Base-by-base conservation (phyloP, 2,329 filamentous ascomycete genomes). In the Cladorrhinum sp. region DNA sequence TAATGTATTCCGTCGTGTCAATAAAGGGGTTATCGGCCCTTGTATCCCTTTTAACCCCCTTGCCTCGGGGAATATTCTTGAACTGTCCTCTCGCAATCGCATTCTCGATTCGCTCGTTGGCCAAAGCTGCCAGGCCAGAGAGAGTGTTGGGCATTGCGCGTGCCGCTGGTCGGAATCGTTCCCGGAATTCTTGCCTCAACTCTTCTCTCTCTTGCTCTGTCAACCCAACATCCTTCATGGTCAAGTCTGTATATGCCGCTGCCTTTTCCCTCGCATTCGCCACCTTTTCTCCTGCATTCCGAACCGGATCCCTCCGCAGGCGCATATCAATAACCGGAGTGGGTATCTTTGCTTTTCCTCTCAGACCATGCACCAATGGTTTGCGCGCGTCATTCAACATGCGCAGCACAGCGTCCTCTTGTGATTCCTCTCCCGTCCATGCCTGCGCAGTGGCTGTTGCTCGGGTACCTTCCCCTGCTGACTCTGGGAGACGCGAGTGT, bases 1-100 rank as follows among this genome's bases (percentile, higher is more conserved):
- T 89, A 68, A 98, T 91, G 73, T 97, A 97, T 75, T 98, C 93
- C 0, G 95, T 98, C 0, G 93, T 98, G 71, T 98, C 92, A 60
- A 98, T 85, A 70, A 96, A 98, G 0, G 95, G 92, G 67, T 89
- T 96, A 67, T 88, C 89, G 1, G 91, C 90, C 65, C 91, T 87
- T 55, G 90, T 79, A 67, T 98, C 93, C n/a, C 89, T 79, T 72
- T 93, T 85, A n/a, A 93, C 81, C 5, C 86, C 87, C 67, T 89
- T 89, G 0, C 93, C 93, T 2, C 93, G 83, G 7, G 86, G 87
- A 12, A 99, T 89, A 67, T 96, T 63, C 63, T 82, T 81, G 76
- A 99, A 98, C 71, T 96, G 90, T 0, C 95, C 95, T 29, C 92
- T 81, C 1, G 92, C 89, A 69, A 98, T 97, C 5, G 95, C 95